Percentiles rank a stretch among this genome's conserved stretches.
These are phyloP conservation scores for Wickerhamiella azymoides DNA, from an alignment of 805 yeast species.

Conservation along the genomic window DNA sequence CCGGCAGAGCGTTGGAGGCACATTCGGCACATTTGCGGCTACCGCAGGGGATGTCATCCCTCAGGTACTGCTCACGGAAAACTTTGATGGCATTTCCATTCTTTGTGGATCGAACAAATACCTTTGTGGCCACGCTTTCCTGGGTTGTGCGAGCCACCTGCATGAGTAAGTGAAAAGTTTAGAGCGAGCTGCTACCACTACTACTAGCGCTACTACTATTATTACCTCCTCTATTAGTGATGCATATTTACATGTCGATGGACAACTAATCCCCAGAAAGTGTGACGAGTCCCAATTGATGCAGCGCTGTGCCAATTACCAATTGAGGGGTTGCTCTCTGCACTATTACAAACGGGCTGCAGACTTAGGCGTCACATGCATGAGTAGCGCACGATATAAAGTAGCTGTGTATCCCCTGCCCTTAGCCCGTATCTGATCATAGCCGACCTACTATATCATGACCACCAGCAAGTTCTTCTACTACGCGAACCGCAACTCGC, in stretches of 20 bases:
- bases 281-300: too few species aligned
- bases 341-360: neutral
- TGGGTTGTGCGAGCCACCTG: conserved; percentile 6
- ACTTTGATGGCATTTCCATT: conserved; percentile 83
- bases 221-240: too few species aligned
- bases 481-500: neutral
- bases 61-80: conserved; percentile 84
- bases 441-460: too few species aligned
- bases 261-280: too few species aligned
- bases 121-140: conserved; percentile 36
- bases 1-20: conserved; percentile 30
- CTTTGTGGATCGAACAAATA: conserved; percentile 70
- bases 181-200: neutral
- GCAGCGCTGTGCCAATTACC: too few species aligned
- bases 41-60: conserved; percentile 86
- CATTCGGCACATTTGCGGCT: conserved; percentile 59
- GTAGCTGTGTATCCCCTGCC: too few species aligned
- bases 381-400: too few species aligned
- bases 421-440: too few species aligned
- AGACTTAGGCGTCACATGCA: neutral
- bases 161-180: conserved; percentile 6
- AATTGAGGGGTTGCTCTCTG: too few species aligned
- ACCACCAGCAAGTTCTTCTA: neutral
- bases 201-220: too few species aligned
- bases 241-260: too few species aligned